Percentiles rank a stretch among this genome's conserved stretches.
Evolutionary conservation across 2,329 filamentous ascomycete genomes (phyloP).

Genomic region (Xylariales sp.): DNA sequence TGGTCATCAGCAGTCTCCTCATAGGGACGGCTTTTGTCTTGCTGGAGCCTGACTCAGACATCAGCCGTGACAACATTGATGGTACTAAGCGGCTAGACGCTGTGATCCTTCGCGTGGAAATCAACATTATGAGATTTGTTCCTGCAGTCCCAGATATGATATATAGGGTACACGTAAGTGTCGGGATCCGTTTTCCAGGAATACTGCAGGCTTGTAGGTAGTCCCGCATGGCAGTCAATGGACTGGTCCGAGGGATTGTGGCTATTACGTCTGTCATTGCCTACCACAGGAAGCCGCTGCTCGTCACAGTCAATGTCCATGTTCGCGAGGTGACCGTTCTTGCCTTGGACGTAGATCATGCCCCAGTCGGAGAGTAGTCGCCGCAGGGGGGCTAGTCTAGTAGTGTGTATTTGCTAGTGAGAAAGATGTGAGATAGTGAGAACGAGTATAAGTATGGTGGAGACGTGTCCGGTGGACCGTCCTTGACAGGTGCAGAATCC

Average conservation of each 20-base stretch:
- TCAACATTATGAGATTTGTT: constrained; percentile 23
- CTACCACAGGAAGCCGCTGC: constrained; percentile 21
- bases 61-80: constrained; percentile 40
- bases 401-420: not conserved
- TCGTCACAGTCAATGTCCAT: constrained; percentile 53
- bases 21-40: too few relatives aligned
- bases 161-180: constrained; percentile 46
- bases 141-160: constrained; percentile 50
- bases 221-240: constrained; percentile 39
- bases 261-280: constrained; percentile 24
- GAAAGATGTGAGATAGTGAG: not conserved
- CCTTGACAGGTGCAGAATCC: constrained; percentile 26
- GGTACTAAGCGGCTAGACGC: constrained; percentile 45
- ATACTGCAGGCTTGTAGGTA: constrained; percentile 28
- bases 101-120: constrained; percentile 36
- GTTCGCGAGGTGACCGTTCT: constrained; percentile 38
- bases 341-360: constrained; percentile 41
- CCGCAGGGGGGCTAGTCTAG: constrained; percentile 36
- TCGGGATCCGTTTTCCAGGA: constrained; percentile 40
- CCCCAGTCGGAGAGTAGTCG: constrained; percentile 30
- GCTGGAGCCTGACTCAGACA: too few relatives aligned
- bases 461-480: not conserved
- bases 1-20: too few relatives aligned
- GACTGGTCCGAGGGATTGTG: constrained; percentile 4
- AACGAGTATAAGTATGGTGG: not conserved